phyloP scores from a whole-genome alignment of 1,139 yeast genomes.

The Kurtzmaniella quercitrusa region DNA sequence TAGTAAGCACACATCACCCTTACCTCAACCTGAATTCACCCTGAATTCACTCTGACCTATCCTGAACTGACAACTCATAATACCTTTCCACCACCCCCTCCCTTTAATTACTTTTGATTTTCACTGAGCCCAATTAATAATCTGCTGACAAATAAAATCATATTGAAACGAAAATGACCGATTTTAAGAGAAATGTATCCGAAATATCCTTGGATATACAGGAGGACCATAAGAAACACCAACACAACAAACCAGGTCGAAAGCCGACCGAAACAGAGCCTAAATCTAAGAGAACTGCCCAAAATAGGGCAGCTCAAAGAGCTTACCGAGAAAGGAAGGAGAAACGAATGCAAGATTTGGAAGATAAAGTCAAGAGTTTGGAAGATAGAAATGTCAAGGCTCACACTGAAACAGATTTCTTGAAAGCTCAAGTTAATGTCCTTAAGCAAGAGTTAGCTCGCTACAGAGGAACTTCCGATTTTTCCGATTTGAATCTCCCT shows the following conservation, averaged over 20 bases:
- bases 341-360: conserved; percentile 78
- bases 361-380: conserved; percentile 65
- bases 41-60: no score
- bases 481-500: conserved; percentile 33
- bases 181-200: conserved; percentile 31
- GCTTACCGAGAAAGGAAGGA: conserved; percentile 96
- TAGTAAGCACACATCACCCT: no score
- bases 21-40: no score
- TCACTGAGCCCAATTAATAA: neutral
- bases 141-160: neutral
- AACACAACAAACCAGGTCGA: conserved; percentile 46
- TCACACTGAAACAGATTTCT: conserved; percentile 65
- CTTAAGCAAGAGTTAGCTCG: conserved; percentile 68
- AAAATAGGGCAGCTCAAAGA: conserved; percentile 95
- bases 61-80: no score
- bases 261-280: conserved; percentile 81
- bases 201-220: conserved; percentile 21
- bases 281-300: conserved; percentile 85
- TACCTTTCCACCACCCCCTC: no score
- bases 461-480: conserved; percentile 47
- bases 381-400: conserved; percentile 67
- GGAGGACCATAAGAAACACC: conserved; percentile 32
- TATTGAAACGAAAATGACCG: conserved; percentile 21
- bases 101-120: no score
- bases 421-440: conserved; percentile 71